Percentiles rank a stretch among this genome's conserved stretches.
These are phyloP conservation scores for Gynostemma pentaphyllum DNA, from an alignment of 306 rosid species.

Conservation along the genomic window DNA sequence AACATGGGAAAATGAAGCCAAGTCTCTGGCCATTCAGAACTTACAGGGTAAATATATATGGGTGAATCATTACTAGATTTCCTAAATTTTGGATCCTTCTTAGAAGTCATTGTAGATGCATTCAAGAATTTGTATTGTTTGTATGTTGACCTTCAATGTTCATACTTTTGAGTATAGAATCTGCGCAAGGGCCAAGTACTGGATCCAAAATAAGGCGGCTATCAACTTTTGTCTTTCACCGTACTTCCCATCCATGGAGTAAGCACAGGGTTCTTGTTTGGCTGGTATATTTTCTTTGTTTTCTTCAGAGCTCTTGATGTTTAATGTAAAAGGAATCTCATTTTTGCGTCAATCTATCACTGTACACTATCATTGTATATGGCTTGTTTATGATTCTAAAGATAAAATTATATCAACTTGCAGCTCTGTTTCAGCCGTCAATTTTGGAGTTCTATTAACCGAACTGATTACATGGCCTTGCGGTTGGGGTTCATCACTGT, in stretches of 20 bases:
- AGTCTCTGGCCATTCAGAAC: constrained; percentile 38
- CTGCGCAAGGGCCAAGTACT: constrained; percentile 20
- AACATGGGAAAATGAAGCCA: constrained; percentile 84
- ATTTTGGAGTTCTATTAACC: constrained; percentile 82
- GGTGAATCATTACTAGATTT: background rate
- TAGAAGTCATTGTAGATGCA: background rate
- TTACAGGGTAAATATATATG: constrained; percentile 34
- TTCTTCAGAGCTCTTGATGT: background rate
- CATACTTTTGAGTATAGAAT: constrained; percentile 31
- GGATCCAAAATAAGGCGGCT: constrained; percentile 40
- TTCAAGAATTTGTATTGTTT: background rate
- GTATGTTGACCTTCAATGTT: background rate
- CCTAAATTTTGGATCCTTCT: background rate
- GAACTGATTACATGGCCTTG: constrained; percentile 81
- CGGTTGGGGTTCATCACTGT: constrained; percentile 84
- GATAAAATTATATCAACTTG: constrained; percentile 18
- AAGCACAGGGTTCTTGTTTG: constrained; percentile 63
- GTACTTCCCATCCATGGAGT: constrained; percentile 85
- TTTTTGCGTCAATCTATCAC: background rate
- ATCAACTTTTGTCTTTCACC: constrained; percentile 56
- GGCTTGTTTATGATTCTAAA: background rate
- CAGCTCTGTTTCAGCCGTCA: constrained; percentile 95
- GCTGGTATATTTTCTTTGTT: constrained; percentile 64
- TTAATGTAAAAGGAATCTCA: background rate
- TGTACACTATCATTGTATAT: background rate